phyloP scores from a whole-genome alignment of 805 yeast species.

The Spathaspora passalidarum region DNA sequence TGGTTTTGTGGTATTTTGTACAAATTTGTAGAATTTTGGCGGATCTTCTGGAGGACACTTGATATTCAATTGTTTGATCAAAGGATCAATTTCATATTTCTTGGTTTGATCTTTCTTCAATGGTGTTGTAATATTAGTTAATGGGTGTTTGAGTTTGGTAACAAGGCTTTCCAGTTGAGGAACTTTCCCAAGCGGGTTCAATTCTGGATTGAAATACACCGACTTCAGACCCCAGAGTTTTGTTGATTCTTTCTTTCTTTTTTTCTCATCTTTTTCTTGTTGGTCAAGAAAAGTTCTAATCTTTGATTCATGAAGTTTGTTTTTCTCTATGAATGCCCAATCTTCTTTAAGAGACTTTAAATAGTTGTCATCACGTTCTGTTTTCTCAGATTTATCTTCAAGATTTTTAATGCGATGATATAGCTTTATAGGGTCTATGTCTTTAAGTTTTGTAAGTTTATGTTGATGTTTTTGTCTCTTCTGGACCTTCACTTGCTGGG shows the following conservation, averaged over 20 bases:
- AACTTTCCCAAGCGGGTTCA: slow-evolving; percentile 59
- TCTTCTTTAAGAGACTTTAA: slow-evolving; percentile 34
- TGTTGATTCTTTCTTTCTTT: slow-evolving; percentile 14
- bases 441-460: slow-evolving; percentile 21
- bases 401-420: slow-evolving; percentile 31
- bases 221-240: slow-evolving; percentile 46
- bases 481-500: slow-evolving; percentile 33
- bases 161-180: slow-evolving; percentile 29
- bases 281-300: slow-evolving; percentile 21
- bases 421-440: slow-evolving; percentile 33
- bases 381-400: slow-evolving; percentile 11
- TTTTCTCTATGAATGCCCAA: slow-evolving; percentile 34
- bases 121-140: slow-evolving; percentile 32
- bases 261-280: slow-evolving; percentile 15
- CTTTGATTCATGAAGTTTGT: slow-evolving; percentile 31
- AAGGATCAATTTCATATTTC: slow-evolving; percentile 26
- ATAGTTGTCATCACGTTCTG: slow-evolving; percentile 18
- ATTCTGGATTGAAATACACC: slow-evolving; percentile 61
- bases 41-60: slow-evolving; percentile 40
- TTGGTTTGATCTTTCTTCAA: slow-evolving; percentile 15
- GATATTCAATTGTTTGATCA: slow-evolving; percentile 23
- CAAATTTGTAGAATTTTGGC: slow-evolving; percentile 46
- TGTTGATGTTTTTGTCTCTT: slow-evolving; percentile 33
- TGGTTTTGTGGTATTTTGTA: slow-evolving; percentile 25
- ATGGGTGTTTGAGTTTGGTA: slow-evolving; percentile 6